Evolutionary conservation across 768 basidiomycete species (phyloP), one percentile per base, ranked within the genome.

Genomic region (Clavulina sp.): DNA sequence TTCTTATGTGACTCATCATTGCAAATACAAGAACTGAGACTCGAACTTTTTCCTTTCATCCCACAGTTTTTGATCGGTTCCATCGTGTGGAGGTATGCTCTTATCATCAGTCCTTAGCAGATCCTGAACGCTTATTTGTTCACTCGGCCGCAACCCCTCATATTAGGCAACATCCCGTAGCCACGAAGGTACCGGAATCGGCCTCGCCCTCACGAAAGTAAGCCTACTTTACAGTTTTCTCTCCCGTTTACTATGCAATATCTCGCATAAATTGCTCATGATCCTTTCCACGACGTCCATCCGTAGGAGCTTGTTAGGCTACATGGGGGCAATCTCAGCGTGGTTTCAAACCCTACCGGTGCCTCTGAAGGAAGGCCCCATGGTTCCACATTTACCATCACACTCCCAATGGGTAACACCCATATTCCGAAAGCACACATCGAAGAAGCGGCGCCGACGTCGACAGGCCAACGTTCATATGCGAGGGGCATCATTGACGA

Each of bases 401-500:
- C 52, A 19, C 54, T 68, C 34, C 67, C 67, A 1, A 53, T 67
- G 5, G 67, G 67, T 7, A 54, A 57, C 13, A 59, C 60, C 28
- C 67, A 68, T 47, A 59, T 68, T 1, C 62, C 66, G 1, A 38
- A 57, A 3, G 60, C 62, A 6, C 57, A 59, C 32, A 57, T 66
- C 3, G 60, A 65, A 16, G 56, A 55, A 5, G 51, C 34, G 5
- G 48, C 36, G 48, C 52, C 7, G 43, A 43, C 5, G 31, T 38
- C 9, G 26, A 3, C 24, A 24, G 28, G 50, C 24, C 52, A 57
- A 60, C 50, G 59, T 28, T 41, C 53, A 13, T 68, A 66, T 48
- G 66, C 63, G 3, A 54, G 62, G 48, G 66, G 62, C 1, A 62
- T 67, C 36, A 61, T 68, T n/a, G 66, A 67, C 24, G 68, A 69